These are phyloP conservation scores for Dothideomycetes sp. DNA, from an alignment of 2,329 filamentous ascomycete genomes.

Conservation along the genomic window DNA sequence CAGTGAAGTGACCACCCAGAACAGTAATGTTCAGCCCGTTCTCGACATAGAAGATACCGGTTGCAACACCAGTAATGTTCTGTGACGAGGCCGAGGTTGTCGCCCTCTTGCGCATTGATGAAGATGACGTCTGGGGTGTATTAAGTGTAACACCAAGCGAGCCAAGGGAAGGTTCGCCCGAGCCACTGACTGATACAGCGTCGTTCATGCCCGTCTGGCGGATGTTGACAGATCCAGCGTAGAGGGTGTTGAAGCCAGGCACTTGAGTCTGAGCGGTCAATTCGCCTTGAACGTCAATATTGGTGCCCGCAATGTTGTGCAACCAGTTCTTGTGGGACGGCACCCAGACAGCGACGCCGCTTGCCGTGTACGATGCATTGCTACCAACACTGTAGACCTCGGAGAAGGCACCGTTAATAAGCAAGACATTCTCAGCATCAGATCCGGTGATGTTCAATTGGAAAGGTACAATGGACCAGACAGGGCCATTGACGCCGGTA, in stretches of 20 bases:
- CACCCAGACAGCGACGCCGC: conserved; percentile 86
- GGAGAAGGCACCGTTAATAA: conserved; percentile 70
- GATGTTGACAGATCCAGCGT: conserved; percentile 74
- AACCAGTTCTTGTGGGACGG: conserved; percentile 80
- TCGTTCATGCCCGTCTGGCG: conserved; percentile 63
- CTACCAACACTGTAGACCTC: conserved; percentile 57
- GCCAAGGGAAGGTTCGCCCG: conserved; percentile 26
- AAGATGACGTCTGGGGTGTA: conserved; percentile 16
- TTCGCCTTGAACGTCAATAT: conserved; percentile 58
- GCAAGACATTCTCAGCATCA: conserved; percentile 60
- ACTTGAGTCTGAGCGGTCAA: conserved; percentile 62
- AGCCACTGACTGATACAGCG: conserved; percentile 52
- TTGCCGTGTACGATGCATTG: conserved; percentile 49
- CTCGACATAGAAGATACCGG: conserved; percentile 65
- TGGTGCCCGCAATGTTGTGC: conserved; percentile 55
- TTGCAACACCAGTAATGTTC: conserved; percentile 56
- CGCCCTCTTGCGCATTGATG: conserved; percentile 27
- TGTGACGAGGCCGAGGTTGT: conserved; percentile 22
- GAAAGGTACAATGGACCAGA: conserved; percentile 64
- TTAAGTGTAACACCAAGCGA: conserved; percentile 46
- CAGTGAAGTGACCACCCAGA: conserved; percentile 75
- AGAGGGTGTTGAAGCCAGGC: conserved; percentile 50
- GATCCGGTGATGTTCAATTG: conserved; percentile 64
- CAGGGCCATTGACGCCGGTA: conserved; percentile 71
- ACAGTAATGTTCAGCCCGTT: conserved; percentile 71